A percentile compares a stretch with the other conserved stretches of the same genome.
phyloP scores from a whole-genome alignment of 306 rosid species.

The Medicago truncatula region MtrunA17r5.0-ANR NC_053043.1:16089501-16090000 shows the following conservation, averaged over 20 bases:
- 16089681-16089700: slow-evolving; percentile 1
- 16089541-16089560: slow-evolving; percentile 1
- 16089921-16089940: neutral
- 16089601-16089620: slow-evolving; percentile 5
- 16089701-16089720: neutral
- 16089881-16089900: neutral
- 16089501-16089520: slow-evolving; percentile 32
- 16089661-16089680: slow-evolving; percentile 22
- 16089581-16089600: slow-evolving; percentile 4
- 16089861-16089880: no score
- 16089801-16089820: neutral
- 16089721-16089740: neutral
- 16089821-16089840: neutral
- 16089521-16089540: slow-evolving; percentile 22
- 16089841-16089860: neutral
- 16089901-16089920: neutral
- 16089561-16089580: neutral
- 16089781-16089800: no score
- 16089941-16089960: neutral
- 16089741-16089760: neutral
- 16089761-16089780: neutral
- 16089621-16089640: neutral
- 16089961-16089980: neutral
- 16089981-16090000: neutral
- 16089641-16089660: slow-evolving; percentile 8